phyloP scores from a whole-genome alignment of 257 asterid genomes.

The Ligustrum vulgare region DNA sequence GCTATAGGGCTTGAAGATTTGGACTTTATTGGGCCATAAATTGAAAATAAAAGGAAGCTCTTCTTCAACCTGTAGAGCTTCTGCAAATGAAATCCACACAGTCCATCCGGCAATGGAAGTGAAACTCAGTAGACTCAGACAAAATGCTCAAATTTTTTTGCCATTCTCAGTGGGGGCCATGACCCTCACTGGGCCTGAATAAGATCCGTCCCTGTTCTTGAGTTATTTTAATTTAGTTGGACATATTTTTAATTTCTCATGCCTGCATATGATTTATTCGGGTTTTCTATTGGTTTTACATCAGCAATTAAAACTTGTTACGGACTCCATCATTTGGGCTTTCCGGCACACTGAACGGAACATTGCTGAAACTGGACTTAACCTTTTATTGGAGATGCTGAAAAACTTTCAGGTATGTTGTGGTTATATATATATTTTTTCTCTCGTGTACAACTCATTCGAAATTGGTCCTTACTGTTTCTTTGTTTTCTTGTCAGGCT shows the following conservation, averaged over 20 bases:
- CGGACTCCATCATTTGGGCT: constrained; percentile 99
- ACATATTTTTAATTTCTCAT: background rate
- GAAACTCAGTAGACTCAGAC: too few relatives aligned
- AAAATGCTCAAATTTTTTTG: too few relatives aligned
- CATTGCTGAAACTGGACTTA: constrained; percentile 98
- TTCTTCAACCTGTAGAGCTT: too few relatives aligned
- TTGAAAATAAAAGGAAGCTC: too few relatives aligned
- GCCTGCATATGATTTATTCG: constrained; percentile 12
- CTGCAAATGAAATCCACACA: too few relatives aligned
- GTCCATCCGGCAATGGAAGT: too few relatives aligned
- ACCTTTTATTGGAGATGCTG: constrained; percentile 84
- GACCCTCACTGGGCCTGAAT: too few relatives aligned
- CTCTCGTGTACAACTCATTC: background rate
- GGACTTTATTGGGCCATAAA: too few relatives aligned
- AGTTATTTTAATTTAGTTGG: constrained; percentile 5
- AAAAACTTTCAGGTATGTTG: constrained; percentile 84
- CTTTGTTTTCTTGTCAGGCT: constrained; percentile 48
- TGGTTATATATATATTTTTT: background rate
- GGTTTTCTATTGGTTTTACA: constrained; percentile 12
- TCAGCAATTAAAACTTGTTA: constrained; percentile 94
- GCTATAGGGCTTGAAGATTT: too few relatives aligned
- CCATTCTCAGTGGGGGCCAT: too few relatives aligned
- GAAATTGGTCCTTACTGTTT: constrained; percentile 20
- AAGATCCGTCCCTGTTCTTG: background rate
- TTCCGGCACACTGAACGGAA: constrained; percentile 98